These are phyloP conservation scores for Auriscalpium microsporum DNA, from an alignment of 768 basidiomycete species.

Conservation along the genomic window DNA sequence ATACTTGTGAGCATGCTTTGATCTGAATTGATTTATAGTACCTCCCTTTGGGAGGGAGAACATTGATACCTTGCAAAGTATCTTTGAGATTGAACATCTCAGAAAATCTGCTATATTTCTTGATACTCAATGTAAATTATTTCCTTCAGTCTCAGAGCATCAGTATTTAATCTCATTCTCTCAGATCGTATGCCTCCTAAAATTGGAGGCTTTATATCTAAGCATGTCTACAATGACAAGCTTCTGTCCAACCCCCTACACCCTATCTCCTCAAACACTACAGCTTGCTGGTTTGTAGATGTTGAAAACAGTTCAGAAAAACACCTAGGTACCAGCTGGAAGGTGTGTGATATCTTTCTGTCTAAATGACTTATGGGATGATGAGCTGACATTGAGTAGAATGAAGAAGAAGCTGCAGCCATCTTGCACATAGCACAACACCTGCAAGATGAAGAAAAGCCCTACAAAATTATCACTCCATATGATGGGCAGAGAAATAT, in stretches of 20 bases:
- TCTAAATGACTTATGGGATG: neutral
- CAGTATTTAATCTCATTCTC: constrained; percentile 3
- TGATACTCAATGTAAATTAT: constrained; percentile 60
- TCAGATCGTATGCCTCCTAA: constrained; percentile 80
- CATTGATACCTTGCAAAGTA: constrained; percentile 53
- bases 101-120: constrained; percentile 42
- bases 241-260: constrained; percentile 50
- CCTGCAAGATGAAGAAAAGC: constrained; percentile 40
- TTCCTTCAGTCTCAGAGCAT: too few relatives aligned
- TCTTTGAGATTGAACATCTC: constrained; percentile 71
- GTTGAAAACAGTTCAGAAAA: constrained; percentile 30
- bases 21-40: constrained; percentile 35
- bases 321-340: constrained; percentile 29
- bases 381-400: constrained; percentile 32
- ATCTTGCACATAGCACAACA: constrained; percentile 43
- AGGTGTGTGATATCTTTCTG: constrained; percentile 19
- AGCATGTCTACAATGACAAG: constrained; percentile 50
- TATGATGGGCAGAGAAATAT: constrained; percentile 64
- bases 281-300: constrained; percentile 65
- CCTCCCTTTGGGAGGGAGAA: constrained; percentile 76
- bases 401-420: constrained; percentile 50
- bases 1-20: neutral
- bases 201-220: constrained; percentile 66
- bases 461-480: constrained; percentile 68
- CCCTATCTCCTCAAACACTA: constrained; percentile 31